phyloP scores from a whole-genome alignment of 768 basidiomycete species.

The Filobasidium floriforme region DNA sequence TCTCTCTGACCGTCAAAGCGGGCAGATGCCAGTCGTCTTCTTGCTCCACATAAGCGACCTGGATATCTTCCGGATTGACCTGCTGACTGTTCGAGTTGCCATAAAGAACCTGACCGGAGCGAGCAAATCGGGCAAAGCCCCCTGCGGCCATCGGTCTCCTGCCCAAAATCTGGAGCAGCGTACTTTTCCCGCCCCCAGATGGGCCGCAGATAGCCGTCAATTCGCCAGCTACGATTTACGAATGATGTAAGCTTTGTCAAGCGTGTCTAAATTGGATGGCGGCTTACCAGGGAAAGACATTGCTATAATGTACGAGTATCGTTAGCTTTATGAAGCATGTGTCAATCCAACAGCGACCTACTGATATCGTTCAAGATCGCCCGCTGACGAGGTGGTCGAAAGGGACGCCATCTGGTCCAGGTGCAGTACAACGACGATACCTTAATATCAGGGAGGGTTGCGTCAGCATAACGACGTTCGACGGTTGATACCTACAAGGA shows the following conservation, averaged over 20 bases:
- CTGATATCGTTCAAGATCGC: slow-evolving; percentile 8
- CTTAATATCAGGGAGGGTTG: not conserved
- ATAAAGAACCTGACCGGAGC: slow-evolving; percentile 41
- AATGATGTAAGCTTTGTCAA: not conserved
- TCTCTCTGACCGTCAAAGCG: slow-evolving; percentile 41
- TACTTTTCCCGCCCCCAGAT: slow-evolving; percentile 42
- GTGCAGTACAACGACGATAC: slow-evolving; percentile 1
- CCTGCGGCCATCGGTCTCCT: slow-evolving; percentile 39
- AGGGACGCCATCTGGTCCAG: slow-evolving; percentile 2
- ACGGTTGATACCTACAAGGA: not conserved
- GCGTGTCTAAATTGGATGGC: not conserved
- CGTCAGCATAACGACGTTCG: not conserved
- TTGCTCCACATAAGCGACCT: slow-evolving; percentile 47
- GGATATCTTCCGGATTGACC: slow-evolving; percentile 25
- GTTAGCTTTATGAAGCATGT: not conserved
- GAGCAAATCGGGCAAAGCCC: slow-evolving; percentile 40
- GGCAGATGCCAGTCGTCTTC: slow-evolving; percentile 48
- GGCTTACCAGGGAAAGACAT: not conserved
- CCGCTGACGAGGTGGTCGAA: not conserved
- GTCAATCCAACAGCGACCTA: not conserved
- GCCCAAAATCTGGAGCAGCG: slow-evolving; percentile 46
- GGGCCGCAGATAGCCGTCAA: slow-evolving; percentile 25
- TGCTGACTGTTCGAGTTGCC: slow-evolving; percentile 25
- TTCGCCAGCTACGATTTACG: slow-evolving; percentile 34
- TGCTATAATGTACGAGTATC: slow-evolving; percentile 20